These are phyloP conservation scores for Hymenoscyphus occultus DNA, from an alignment of 2,329 filamentous ascomycete species.

Conservation along the genomic window DNA sequence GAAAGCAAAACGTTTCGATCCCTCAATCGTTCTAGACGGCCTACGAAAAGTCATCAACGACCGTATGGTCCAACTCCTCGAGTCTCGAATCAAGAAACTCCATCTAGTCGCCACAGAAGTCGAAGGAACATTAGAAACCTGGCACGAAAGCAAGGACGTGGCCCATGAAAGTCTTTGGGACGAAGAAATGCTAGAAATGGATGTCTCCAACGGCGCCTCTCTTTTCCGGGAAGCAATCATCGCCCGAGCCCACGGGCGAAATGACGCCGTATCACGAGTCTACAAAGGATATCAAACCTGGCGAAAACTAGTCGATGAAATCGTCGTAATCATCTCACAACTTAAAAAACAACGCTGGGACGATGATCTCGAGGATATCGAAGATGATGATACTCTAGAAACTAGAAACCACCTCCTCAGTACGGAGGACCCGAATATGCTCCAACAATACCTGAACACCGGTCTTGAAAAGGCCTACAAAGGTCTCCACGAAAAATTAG, in stretches of 20 bases:
- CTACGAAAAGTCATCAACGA: conserved; percentile 67
- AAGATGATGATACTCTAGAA: conserved; percentile 70
- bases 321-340: conserved; percentile 59
- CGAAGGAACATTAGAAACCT: conserved; percentile 56
- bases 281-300: conserved; percentile 67
- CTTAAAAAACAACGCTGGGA: conserved; percentile 72
- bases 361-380: conserved; percentile 66
- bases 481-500: conserved; percentile 55
- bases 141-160: conserved; percentile 54
- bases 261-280: conserved; percentile 60
- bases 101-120: conserved; percentile 64
- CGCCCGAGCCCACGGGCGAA: conserved; percentile 69
- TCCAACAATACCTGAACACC: conserved; percentile 58
- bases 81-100: conserved; percentile 61
- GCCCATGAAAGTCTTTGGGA: conserved; percentile 64
- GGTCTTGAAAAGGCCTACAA: conserved; percentile 56
- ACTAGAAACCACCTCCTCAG: conserved; percentile 65
- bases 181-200: conserved; percentile 58
- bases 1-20: conserved; percentile 63
- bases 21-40: conserved; percentile 63
- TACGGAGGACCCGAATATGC: conserved; percentile 64
- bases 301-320: conserved; percentile 68
- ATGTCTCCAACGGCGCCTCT: conserved; percentile 62
- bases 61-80: conserved; percentile 62
- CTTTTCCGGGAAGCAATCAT: conserved; percentile 68